phyloP scores from a whole-genome alignment of 129 eudicot genomes.

The Pseudognaphalium luteoalbum region DNA sequence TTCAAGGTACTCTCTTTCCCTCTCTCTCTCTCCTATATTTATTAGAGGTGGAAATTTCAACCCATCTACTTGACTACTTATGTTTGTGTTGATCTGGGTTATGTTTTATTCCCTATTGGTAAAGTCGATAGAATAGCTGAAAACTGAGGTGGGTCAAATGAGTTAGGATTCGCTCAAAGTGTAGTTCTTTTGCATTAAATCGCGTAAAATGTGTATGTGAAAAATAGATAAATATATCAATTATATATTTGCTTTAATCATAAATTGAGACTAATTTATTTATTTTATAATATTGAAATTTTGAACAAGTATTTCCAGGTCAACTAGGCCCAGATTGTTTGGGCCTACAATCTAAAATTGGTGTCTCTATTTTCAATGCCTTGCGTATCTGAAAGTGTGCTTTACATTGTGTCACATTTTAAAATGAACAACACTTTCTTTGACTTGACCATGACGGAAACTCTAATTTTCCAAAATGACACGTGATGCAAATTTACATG shows the following conservation, averaged over 20 bases:
- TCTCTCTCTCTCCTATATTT: background rate
- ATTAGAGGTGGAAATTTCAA: background rate
- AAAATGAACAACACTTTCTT: background rate
- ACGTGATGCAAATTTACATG: background rate
- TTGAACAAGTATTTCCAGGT: background rate
- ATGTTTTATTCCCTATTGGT: too few relatives aligned
- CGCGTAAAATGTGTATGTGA: background rate
- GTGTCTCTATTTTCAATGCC: background rate
- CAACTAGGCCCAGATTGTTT: background rate
- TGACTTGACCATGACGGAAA: background rate
- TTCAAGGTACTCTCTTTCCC: constrained; percentile 62
- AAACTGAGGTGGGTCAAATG: background rate
- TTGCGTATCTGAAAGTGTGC: background rate
- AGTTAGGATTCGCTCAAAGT: background rate
- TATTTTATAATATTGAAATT: background rate
- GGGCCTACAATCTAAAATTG: background rate
- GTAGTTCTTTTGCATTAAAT: background rate
- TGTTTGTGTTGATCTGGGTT: background rate
- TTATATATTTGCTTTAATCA: background rate
- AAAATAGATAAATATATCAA: background rate
- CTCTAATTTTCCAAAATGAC: background rate
- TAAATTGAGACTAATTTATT: background rate
- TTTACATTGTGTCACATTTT: background rate
- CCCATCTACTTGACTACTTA: background rate
- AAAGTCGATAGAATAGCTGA: background rate